Base-by-base conservation (phyloP, 768 basidiomycete species). In the Boletus speciosus region DNA sequence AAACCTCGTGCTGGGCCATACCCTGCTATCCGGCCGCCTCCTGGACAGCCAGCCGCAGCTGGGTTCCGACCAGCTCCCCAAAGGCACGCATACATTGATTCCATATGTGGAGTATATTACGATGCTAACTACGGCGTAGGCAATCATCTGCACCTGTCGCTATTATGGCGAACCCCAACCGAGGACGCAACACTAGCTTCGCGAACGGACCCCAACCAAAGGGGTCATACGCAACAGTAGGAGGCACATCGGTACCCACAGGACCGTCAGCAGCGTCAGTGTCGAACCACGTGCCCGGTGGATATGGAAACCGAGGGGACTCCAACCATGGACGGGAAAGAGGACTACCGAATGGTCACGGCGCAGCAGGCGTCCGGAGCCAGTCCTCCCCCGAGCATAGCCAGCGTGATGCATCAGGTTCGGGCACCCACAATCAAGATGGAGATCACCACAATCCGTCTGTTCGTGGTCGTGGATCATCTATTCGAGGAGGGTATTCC, bases 161-260 rank as follows among this genome's bases (percentile, higher is more conserved):
- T 34, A 91, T 92, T 51, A 88, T 91, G 85, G 68, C 80, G 14
- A 92, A 93, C 62, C 90, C 90, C 0, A 85, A 86, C 56, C 69
- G 74, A 37, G 74, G 71, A 10, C 76, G 74, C 32, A 67, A 67
- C 6, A 1, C 35, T 44, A 63, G 68, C 27, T 57, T 50, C 31
- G 39, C 55, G 5, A 60, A 61, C 32, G 56, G 51, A 36, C 21
- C 32, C 10, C 56, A 58, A 6, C 32, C 54, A 16, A 51, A 44
- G n/a, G 42, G 40, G 37, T 50, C 55, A 2, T 53, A 67, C 16
- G 48, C 61, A 27, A 9, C 45, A 12, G 48, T 23, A 35, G 64
- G 61, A 29, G 31, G 42, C 5, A 1, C 52, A 35, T 44, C 49
- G 2, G 21, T 41, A 23, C 7, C 48, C 6, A 23, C 49, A 7